phyloP scores from a whole-genome alignment of 768 basidiomycete genomes.

The Kwoniella botswanensis region DNA sequence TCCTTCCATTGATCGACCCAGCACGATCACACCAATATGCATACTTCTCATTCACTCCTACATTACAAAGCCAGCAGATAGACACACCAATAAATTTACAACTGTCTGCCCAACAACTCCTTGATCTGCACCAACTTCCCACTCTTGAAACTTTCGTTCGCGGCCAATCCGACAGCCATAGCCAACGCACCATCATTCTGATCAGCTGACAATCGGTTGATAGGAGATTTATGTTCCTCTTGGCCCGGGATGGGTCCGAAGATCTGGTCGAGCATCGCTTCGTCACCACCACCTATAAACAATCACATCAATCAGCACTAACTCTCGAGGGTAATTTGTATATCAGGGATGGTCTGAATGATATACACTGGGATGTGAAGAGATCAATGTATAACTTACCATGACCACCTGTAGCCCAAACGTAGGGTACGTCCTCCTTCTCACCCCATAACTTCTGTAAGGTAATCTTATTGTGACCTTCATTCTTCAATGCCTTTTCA shows the following conservation, averaged over 20 bases:
- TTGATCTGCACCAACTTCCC: conserved; percentile 61
- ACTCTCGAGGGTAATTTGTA: not conserved
- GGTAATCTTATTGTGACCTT: conserved; percentile 61
- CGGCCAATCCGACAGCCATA: conserved; percentile 63
- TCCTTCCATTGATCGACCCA: not conserved
- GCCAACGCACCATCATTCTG: conserved; percentile 63
- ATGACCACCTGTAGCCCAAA: conserved; percentile 61
- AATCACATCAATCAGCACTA: not conserved
- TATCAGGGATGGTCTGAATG: too few relatives aligned
- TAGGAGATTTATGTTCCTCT: conserved; percentile 60
- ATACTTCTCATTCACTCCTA: not conserved
- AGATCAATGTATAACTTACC: conserved; percentile 47
- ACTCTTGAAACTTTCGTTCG: conserved; percentile 64
- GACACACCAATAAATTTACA: conserved; percentile 7
- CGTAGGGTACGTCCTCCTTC: conserved; percentile 61
- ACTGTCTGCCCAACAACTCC: conserved; percentile 48
- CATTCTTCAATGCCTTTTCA: conserved; percentile 59
- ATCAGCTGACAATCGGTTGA: conserved; percentile 62
- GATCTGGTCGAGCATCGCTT: conserved; percentile 62
- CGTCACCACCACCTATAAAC: conserved; percentile 60
- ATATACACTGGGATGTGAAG: not conserved
- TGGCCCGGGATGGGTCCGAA: conserved; percentile 63
- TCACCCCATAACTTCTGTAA: conserved; percentile 63
- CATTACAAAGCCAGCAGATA: too few relatives aligned
- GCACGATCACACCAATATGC: not conserved